Base-by-base conservation (phyloP, 164 flowering plant species). In the Echeveria elegans region DNA sequence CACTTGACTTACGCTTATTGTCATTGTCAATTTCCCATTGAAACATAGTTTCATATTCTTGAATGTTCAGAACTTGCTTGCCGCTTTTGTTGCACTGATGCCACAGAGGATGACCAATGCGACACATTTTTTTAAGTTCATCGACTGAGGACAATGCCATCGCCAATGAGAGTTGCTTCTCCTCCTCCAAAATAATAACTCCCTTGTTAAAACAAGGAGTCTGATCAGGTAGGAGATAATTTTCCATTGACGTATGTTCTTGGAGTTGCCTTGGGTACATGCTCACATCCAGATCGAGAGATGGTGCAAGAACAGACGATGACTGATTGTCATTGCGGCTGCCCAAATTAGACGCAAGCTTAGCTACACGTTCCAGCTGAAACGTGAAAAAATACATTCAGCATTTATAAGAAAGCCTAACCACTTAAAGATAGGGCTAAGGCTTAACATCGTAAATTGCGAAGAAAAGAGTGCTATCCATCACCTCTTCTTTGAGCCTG, bases 401-500 rank as follows among this genome's bases (percentile, higher is more conserved):
- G n/a, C n/a, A n/a, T n/a, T 19, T 5, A 38, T 3, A 14, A 38
- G 6, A 38, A 38, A 38, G n/a, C 41, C 41, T 38, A 38, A 10
- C 12, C 12, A 38, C 41, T 38, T 38, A 14, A 38, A 38, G 8
- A 38, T 1, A 38, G 9, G 12, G 12, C 11, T 38, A 38, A 38
- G 12, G 12, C 12, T 8, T 1, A 43, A 43, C 37, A 34, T 34
- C 7, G 37, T 3, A 34, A 34, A 3, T 34, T 34, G 37, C 7
- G 37, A 43, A 34, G 5, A 43, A 43, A 18, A 15, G 58, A 65
- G 53, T 40, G 21, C 1, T n/a, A n/a, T n/a, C n/a, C n/a, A n/a
- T 24, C 10, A 93, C 99, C 97, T 94, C 96, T 26, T 91, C 96
- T 72, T 87, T 88, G 76, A 94, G 96, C 2, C 93, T 74, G 1